phyloP scores from a whole-genome alignment of 148 eudicot genomes.

The Arctostaphylos glauca region DNA sequence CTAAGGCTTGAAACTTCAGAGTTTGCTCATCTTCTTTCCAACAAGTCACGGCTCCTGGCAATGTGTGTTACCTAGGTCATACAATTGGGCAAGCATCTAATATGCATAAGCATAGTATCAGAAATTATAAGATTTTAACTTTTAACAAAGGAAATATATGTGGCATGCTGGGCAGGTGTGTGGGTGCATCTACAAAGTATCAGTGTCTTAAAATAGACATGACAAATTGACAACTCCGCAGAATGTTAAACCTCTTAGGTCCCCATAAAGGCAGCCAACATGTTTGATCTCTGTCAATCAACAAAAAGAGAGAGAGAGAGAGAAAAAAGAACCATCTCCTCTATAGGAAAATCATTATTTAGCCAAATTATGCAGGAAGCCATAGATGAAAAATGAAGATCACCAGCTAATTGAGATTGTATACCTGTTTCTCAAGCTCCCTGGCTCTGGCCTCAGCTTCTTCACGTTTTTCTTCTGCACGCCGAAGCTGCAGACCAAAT shows the following conservation, averaged over 20 bases:
- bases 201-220: not conserved
- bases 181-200: not conserved
- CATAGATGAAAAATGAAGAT: constrained; percentile 1
- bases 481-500: constrained; percentile 64
- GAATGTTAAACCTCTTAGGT: not conserved
- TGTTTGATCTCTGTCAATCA: not conserved
- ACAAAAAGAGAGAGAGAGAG: not conserved
- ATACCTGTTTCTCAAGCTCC: constrained; percentile 88
- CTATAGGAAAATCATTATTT: not conserved
- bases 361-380: not conserved
- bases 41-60: not conserved
- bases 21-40: not conserved
- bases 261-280: not conserved
- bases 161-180: not conserved
- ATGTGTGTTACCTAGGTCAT: not conserved
- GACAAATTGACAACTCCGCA: not conserved
- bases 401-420: constrained; percentile 17
- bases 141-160: not conserved
- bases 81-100: not conserved
- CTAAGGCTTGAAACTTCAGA: not conserved
- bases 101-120: not conserved
- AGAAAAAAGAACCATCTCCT: not conserved
- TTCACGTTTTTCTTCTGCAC: constrained; percentile 75
- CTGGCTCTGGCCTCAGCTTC: constrained; percentile 94
- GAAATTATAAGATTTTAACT: not conserved